phyloP scores from a whole-genome alignment of 441 rosid species.

The Biscutella laevigata region DNA sequence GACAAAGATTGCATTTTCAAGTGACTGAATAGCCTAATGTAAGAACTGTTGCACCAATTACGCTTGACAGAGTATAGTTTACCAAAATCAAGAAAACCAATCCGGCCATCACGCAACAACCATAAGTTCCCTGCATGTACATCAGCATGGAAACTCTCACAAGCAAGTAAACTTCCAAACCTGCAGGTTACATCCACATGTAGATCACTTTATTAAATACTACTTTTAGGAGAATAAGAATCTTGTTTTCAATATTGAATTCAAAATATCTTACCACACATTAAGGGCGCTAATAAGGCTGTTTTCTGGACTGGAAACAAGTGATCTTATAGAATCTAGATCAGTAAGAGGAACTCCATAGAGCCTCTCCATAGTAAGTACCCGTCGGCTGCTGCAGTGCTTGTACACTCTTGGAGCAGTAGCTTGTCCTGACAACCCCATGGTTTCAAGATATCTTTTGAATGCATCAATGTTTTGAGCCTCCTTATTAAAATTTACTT shows the following conservation, averaged over 20 bases:
- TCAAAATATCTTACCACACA: conserved; percentile 56
- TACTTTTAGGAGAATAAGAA: neutral
- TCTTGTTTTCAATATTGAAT: neutral
- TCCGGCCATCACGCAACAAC: conserved; percentile 91
- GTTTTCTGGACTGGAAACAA: conserved; percentile 81
- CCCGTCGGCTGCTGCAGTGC: conserved; percentile 74
- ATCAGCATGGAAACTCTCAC: conserved; percentile 98
- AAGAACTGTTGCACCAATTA: conserved; percentile 5
- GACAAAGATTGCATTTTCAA: neutral
- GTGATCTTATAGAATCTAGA: conserved; percentile 81
- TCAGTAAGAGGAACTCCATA: conserved; percentile 98
- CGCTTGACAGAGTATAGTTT: conserved; percentile 18
- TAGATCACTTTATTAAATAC: neutral
- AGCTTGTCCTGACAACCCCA: conserved; percentile 88
- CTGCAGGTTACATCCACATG: conserved; percentile 30
- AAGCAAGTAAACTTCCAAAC: conserved; percentile 97
- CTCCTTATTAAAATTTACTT: conserved; percentile 90
- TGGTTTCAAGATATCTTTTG: conserved; percentile 69
- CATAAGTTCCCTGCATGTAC: conserved; percentile 98
- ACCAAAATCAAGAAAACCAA: conserved; percentile 99
- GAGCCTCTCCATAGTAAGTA: conserved; percentile 97
- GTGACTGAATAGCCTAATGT: neutral
- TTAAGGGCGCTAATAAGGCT: conserved; percentile 94
- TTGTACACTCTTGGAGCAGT: conserved; percentile 86
- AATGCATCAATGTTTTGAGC: conserved; percentile 75